Percentiles rank a stretch among this genome's conserved stretches.
phyloP scores from a whole-genome alignment of 2,329 filamentous ascomycete species.

The Beauveria caledonica region DNA sequence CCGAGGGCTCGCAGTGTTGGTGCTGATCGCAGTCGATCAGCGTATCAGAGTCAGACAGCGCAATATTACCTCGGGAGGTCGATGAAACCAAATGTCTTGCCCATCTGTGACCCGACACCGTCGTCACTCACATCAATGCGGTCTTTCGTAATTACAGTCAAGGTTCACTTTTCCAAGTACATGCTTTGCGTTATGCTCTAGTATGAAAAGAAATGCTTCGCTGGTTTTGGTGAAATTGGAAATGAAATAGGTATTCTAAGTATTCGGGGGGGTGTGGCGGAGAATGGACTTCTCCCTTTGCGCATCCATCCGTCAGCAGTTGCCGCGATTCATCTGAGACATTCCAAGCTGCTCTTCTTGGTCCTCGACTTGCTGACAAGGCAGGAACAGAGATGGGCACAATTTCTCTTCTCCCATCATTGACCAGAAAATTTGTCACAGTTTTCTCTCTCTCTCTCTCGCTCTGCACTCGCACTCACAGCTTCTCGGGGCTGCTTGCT shows the following conservation, averaged over 20 bases:
- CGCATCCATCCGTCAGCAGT: background rate
- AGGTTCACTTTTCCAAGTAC: background rate
- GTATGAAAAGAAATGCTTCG: background rate
- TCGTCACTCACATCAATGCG: background rate
- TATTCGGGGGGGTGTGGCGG: background rate
- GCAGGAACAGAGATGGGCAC: too few relatives aligned
- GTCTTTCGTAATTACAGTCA: too few relatives aligned
- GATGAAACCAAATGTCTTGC: background rate
- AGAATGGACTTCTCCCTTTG: background rate
- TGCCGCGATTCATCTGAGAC: slow-evolving; percentile 1
- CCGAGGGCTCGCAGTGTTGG: background rate
- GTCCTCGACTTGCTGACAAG: too few relatives aligned
- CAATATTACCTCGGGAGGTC: background rate
- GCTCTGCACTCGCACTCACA: too few relatives aligned
- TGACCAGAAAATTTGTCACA: too few relatives aligned
- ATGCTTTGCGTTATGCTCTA: background rate
- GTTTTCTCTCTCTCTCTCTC: too few relatives aligned
- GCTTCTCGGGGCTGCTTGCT: too few relatives aligned
- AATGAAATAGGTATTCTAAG: background rate
- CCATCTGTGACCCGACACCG: background rate
- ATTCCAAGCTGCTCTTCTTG: background rate
- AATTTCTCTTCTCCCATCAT: too few relatives aligned
- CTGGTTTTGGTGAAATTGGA: background rate
- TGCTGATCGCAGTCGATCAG: background rate
- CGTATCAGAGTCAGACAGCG: background rate